Conservation (phyloP, 2,329 filamentous ascomycete genomes). For the Cercospora sp. region DNA sequence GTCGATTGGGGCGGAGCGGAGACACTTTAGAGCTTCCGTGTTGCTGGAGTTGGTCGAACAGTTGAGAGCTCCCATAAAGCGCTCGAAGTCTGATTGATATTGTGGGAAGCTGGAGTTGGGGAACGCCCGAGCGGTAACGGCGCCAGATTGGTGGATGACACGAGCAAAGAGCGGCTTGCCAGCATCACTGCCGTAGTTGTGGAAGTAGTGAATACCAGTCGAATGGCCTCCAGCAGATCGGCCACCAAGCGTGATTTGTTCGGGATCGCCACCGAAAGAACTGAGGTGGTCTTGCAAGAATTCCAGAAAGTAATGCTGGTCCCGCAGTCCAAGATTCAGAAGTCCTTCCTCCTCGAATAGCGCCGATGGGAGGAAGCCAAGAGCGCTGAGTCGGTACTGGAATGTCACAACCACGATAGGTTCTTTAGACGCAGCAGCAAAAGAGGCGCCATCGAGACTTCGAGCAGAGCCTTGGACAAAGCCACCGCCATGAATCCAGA, state of each 20-base stretch:
- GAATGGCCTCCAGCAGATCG: slow-evolving; percentile 64
- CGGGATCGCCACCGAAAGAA: slow-evolving; percentile 42
- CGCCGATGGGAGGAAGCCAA: slow-evolving; percentile 65
- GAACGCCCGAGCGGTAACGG: slow-evolving; percentile 50
- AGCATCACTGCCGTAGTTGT: slow-evolving; percentile 40
- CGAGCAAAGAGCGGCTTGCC: slow-evolving; percentile 45
- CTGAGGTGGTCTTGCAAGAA: slow-evolving; percentile 44
- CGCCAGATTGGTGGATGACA: slow-evolving; percentile 50
- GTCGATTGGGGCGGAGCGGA: slow-evolving; percentile 19
- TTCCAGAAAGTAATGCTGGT: slow-evolving; percentile 45
- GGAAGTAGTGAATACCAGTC: slow-evolving; percentile 67
- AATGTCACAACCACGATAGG: slow-evolving; percentile 59
- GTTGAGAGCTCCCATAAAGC: slow-evolving; percentile 19
- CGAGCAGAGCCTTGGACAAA: slow-evolving; percentile 52
- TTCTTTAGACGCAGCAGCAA: slow-evolving; percentile 55
- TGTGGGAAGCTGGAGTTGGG: slow-evolving; percentile 21
- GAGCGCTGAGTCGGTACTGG: slow-evolving; percentile 63
- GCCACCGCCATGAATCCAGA: slow-evolving; percentile 64
- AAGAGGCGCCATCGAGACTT: slow-evolving; percentile 62
- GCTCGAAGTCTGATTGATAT: slow-evolving; percentile 21
- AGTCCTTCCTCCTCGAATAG: slow-evolving; percentile 54
- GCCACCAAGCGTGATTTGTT: slow-evolving; percentile 29
- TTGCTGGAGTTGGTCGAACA: slow-evolving; percentile 17
- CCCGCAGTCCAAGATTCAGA: slow-evolving; percentile 46
- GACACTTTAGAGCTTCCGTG: slow-evolving; percentile 16